Evolutionary conservation across 805 yeast genomes (phyloP).

Genomic region (Wickerhamiella siamensis): DNA sequence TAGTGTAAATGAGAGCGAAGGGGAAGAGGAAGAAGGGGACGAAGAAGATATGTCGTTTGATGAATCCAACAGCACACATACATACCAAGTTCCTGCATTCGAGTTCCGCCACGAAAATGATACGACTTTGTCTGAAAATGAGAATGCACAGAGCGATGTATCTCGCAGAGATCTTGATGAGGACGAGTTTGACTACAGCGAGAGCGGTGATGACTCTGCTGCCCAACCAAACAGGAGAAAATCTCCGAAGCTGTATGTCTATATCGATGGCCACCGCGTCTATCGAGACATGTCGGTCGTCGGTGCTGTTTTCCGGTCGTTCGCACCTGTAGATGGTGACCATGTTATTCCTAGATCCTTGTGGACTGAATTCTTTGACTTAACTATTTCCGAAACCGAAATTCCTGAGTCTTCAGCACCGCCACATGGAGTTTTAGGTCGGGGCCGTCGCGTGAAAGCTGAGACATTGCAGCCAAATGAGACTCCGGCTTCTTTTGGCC

Average conservation of each 20-base stretch:
- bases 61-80: not conserved
- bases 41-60: not conserved
- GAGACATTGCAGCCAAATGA: not conserved
- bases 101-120: not conserved
- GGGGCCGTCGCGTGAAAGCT: not conserved
- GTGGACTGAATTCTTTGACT: conserved; percentile 44
- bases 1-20: conserved; percentile 14
- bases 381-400: not conserved
- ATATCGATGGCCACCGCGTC: conserved; percentile 5
- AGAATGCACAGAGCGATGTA: not conserved
- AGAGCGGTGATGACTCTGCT: not conserved
- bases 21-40: conserved; percentile 4
- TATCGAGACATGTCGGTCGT: conserved; percentile 7
- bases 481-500: conserved; percentile 7
- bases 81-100: not conserved
- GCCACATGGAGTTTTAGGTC: not conserved
- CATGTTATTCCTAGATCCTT: conserved; percentile 19
- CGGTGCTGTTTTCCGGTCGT: conserved; percentile 7
- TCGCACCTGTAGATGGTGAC: conserved; percentile 2
- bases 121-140: not conserved
- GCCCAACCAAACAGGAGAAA: too few species aligned
- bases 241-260: conserved; percentile 1
- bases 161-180: not conserved
- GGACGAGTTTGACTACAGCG: not conserved
- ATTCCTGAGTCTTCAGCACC: not conserved